Evolutionary conservation across 495 filamentous ascomycete species (phyloP).

Genomic region (Pyronema omphalodes): DNA sequence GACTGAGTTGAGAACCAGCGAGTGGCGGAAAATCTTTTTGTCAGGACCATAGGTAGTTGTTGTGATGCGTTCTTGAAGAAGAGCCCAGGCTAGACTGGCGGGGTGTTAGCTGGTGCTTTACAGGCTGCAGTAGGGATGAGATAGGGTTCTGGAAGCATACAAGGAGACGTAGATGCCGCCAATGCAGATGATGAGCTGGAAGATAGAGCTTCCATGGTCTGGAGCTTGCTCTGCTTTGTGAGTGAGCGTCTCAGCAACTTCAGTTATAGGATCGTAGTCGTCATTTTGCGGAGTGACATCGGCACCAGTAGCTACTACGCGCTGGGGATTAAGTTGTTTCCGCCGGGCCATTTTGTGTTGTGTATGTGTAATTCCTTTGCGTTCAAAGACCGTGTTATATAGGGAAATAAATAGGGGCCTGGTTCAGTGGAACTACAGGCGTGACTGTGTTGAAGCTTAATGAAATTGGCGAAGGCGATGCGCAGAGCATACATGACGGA

Average conservation of each 20-base stretch:
- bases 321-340: neutral
- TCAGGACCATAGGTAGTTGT: conserved; percentile 76
- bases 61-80: conserved; percentile 93
- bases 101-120: conserved; percentile 1
- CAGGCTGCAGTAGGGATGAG: neutral
- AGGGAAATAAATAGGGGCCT: too few species aligned
- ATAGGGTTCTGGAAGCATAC: conserved; percentile 33
- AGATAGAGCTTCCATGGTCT: conserved; percentile 27
- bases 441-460: too few species aligned
- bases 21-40: conserved; percentile 63
- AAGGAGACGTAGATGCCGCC: conserved; percentile 91
- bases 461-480: too few species aligned
- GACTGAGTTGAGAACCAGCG: conserved; percentile 87
- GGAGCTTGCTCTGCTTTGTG: conserved; percentile 19
- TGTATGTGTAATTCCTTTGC: neutral
- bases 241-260: conserved; percentile 17
- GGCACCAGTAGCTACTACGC: neutral
- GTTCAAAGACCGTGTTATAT: too few species aligned
- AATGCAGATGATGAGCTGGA: conserved; percentile 69
- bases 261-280: conserved; percentile 15
- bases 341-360: neutral
- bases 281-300: neutral
- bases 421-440: too few species aligned
- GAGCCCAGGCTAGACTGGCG: conserved; percentile 76
- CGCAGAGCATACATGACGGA: too few species aligned